Percentiles rank a stretch among this genome's conserved stretches.
phyloP scores from a whole-genome alignment of 306 rosid genomes.

The Cucurbita maxima region DNA sequence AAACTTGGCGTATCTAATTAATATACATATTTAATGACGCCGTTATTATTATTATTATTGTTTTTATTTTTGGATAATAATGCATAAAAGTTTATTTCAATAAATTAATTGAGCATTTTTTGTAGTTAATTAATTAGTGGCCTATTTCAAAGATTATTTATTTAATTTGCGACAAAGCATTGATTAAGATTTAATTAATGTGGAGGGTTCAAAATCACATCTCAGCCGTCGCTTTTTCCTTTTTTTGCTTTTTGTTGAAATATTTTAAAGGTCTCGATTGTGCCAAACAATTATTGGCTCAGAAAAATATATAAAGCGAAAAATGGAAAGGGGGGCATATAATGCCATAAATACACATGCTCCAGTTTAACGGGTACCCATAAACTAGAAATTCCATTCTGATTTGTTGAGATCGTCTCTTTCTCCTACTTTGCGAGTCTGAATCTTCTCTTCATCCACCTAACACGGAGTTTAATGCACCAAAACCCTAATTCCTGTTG shows the following conservation, averaged over 20 bases:
- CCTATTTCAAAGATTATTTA: neutral
- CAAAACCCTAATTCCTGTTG: slow-evolving; percentile 39
- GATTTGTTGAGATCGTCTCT: slow-evolving; percentile 10
- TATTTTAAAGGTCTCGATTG: slow-evolving; percentile 1
- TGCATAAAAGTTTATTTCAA: neutral
- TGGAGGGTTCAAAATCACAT: neutral
- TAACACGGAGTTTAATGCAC: slow-evolving; percentile 16
- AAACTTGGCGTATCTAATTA: neutral
- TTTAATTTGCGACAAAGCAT: neutral
- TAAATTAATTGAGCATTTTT: neutral
- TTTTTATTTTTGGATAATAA: neutral
- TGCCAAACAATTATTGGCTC: slow-evolving; percentile 1
- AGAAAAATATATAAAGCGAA: neutral
- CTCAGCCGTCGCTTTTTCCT: neutral
- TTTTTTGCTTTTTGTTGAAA: neutral
- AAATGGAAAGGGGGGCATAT: neutral
- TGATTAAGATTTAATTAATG: neutral
- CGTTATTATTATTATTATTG: neutral
- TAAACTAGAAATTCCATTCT: slow-evolving; percentile 4
- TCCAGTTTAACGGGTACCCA: slow-evolving; percentile 9
- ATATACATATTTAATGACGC: neutral
- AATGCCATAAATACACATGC: slow-evolving; percentile 5
- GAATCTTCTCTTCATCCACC: slow-evolving; percentile 33
- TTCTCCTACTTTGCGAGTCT: slow-evolving; percentile 24
- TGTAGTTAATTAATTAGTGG: neutral